Evolutionary conservation across 2,329 filamentous ascomycete genomes (phyloP), one percentile per base, ranked within the genome.

Genomic region (Calonectria pseudoreteaudii): DNA sequence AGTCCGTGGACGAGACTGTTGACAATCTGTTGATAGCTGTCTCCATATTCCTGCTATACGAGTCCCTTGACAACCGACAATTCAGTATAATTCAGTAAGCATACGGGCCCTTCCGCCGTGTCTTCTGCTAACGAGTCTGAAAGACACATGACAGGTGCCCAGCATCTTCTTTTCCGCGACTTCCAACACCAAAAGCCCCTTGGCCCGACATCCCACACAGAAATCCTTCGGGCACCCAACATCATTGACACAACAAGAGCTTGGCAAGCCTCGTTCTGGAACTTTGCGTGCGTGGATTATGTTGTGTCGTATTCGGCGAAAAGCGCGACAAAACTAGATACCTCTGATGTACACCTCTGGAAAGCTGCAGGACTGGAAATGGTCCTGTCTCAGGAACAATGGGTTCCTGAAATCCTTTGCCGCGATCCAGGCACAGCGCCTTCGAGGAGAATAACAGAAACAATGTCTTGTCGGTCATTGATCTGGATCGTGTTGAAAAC

Each of bases 221-320:
- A 66, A 49, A 49, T 49, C 28, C 34, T 30, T 16, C 18, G 36
- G 16, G 11, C 20, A 4, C 56, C 56, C 34, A 60, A 60, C 34
- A 9, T 60, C n/a, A 41, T 67, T 26, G 65, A 67, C 26, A 67
- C 65, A 16, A 67, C 65, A 38, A 69, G 36, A 44, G 67, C 53
- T n/a, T 69, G 67, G 67, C 52, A 49, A 14, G 53, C 67, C 4
- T 60, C 67, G 20, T 69, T 69, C 50, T 69, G 67, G 67, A 69
- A 62, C 20, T 62, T 69, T 31, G 67, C 67, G 6, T 69, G 53
- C 26, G 28, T 69, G 30, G 67, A 62, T 18, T 62, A 69, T 16
- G 28, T 69, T 20, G 41, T 49, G 8, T 62, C 67, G 10, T 69
- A 69, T 26, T 14, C 53, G 18, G 53, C 41, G 28, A 47, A 62